Evolutionary conservation across 345 rosid species (phyloP), one percentile per base, ranked within the genome.

Genomic region (Brassica incana): DNA sequence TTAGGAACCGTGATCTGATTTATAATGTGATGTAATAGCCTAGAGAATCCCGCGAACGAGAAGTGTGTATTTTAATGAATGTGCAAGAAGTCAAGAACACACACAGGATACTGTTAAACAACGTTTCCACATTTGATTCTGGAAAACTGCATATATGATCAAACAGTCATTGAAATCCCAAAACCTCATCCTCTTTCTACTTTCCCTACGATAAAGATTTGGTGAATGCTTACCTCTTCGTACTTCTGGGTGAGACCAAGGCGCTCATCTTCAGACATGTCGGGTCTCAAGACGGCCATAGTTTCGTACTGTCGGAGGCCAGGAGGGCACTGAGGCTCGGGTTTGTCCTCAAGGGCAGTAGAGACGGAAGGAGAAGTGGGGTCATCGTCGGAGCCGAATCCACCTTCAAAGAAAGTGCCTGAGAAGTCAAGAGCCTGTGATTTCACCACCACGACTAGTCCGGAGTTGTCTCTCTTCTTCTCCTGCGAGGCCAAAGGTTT

Each of bases 231-330:
- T 40, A 95, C 99, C 99, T 95, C 99, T 85, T 95, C 98, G 85
- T 95, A 95, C 83, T 90, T 95, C 90, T 91, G 98, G 43, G 97
- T 90, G 61, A 90, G 89, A 69, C 92, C 87, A 18, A 95, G 89
- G 2, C 98, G 84, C 71, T 91, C 96, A 66, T 95, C 97, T 84
- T 95, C 99, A 20, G 98, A 88, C 99, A 95, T 89, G 72, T 95
- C 96, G 5, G 99, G 99, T 84, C 99, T 88, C 83, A 95, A 71
- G 5, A 95, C 94, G 63, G 83, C 85, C 97, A 91, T 93, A 18
- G 95, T 88, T 85, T 92, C 98, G 79, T 95, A 95, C 81, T 84
- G 87, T 14, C 96, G 85, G 40, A 91, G 90, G 14, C 99, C 99
- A 6, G 98, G 98, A 0, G 99, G 99, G 83, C 99, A 95, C 61